Percentiles rank a stretch among this genome's conserved stretches.
Evolutionary conservation across 2,329 filamentous ascomycete species (phyloP).

Genomic region (Xylariales sp.): DNA sequence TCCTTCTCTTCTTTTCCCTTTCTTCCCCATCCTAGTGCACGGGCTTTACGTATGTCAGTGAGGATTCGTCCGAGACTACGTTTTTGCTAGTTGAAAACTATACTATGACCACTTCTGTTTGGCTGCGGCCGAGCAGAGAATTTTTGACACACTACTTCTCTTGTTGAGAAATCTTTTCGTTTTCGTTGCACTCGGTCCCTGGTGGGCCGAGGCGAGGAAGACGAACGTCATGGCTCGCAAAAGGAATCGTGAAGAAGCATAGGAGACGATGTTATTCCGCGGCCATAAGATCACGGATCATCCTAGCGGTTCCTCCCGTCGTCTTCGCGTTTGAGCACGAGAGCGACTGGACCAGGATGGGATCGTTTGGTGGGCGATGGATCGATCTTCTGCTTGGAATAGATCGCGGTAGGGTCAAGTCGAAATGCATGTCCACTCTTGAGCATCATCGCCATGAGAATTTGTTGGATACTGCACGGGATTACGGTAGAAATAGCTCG

Average conservation of each 20-base stretch:
- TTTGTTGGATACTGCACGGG: too few relatives aligned
- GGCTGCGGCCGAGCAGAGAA: constrained; percentile 70
- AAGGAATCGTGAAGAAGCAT: not conserved
- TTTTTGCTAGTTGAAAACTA: constrained; percentile 94
- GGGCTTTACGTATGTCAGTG: constrained; percentile 81
- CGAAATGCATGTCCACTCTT: too few relatives aligned
- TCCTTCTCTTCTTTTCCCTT: too few relatives aligned
- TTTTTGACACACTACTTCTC: constrained; percentile 61
- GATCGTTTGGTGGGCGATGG: too few relatives aligned
- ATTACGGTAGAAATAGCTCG: too few relatives aligned
- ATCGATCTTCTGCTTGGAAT: too few relatives aligned
- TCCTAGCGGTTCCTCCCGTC: not conserved
- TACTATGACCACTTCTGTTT: constrained; percentile 70
- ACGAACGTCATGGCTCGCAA: not conserved
- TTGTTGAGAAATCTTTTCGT: constrained; percentile 22
- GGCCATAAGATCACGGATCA: not conserved
- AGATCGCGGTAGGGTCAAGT: not conserved
- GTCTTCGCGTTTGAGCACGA: too few relatives aligned
- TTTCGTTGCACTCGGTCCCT: constrained; percentile 1
- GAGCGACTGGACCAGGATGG: too few relatives aligned
- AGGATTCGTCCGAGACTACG: constrained; percentile 82
- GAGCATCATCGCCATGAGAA: too few relatives aligned
- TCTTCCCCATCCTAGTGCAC: constrained; percentile 59
- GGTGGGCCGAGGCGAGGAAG: constrained; percentile 1
- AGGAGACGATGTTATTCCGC: not conserved